Conservation (phyloP, 352 stramenopile species). For the Phytophthora constricta region DNA sequence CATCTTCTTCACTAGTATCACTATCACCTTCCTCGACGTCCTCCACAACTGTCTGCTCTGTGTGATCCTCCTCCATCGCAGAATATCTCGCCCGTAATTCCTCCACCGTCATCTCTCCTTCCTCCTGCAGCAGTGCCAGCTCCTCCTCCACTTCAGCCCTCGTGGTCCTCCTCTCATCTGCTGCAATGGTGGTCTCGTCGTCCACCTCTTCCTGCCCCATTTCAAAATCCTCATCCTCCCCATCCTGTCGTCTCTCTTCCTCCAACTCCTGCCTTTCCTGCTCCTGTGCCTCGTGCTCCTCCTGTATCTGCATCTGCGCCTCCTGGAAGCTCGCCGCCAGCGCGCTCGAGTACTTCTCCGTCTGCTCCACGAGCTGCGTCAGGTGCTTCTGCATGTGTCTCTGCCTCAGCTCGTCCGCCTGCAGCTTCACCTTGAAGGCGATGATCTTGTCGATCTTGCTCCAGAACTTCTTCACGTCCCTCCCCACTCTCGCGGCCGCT, state of each 20-base stretch:
- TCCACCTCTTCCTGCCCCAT: conserved; percentile 54
- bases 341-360: conserved; percentile 94
- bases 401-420: conserved; percentile 85
- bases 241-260: too few relatives aligned
- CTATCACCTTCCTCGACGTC: conserved; percentile 13
- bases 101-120: conserved; percentile 85
- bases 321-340: conserved; percentile 74
- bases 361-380: conserved; percentile 95
- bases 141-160: conserved; percentile 51
- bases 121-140: conserved; percentile 65
- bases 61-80: conserved; percentile 1
- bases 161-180: conserved; percentile 30
- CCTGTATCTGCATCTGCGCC: neutral
- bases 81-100: conserved; percentile 79
- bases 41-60: neutral
- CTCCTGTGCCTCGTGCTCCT: conserved; percentile 14
- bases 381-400: conserved; percentile 97
- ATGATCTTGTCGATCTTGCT: conserved; percentile 98
- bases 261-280: too few relatives aligned
- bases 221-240: conserved; percentile 22
- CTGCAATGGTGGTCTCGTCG: conserved; percentile 52
- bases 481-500: conserved; percentile 77
- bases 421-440: conserved; percentile 96
- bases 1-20: conserved; percentile 28
- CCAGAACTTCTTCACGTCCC: conserved; percentile 96